Base-by-base conservation (phyloP, 2,329 filamentous ascomycete genomes). In the Aspergillus quadricinctus region DNA sequence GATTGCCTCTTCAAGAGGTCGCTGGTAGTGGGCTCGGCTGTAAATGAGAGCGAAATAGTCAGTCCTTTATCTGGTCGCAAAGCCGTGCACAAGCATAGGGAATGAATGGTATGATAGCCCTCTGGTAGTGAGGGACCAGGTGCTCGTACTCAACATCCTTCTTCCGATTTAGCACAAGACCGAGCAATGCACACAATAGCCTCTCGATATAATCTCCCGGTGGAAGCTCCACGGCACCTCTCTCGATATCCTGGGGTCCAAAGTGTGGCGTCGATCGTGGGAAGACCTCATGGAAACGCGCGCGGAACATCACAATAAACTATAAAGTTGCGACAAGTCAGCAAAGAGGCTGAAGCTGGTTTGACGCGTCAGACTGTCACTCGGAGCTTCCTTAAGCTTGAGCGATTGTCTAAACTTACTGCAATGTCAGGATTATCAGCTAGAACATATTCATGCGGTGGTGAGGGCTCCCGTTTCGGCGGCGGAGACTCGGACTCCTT, bases 241-340 rank as follows among this genome's bases (percentile, higher is more conserved):
- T 83, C 76, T 99, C 94, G 59, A 99, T 84, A 74, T 99, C 95
- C 76, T 99, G 93, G 11, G 94, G 94, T 23, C 94, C 94, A 64
- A 96, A 91, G 71, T 96, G 90, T 63, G 90, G 82, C 37, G 96
- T 81, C 31, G 91, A 94, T 74, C 92, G 88, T 49, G 92, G 88
- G 64, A 99, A 94, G 58, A 86, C 88, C 58, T 96, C 92, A 76
- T 83, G 87, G 75, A 99, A 97, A 69, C 94, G 90, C 75, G 89
- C 89, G 73, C 93, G 87, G 77, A 97, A 99, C 90, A 96, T 97
- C 64, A 97, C 91, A 75, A 99, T 90, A 77, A 99, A 97, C 91
- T 97, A 69, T 54, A 48, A 49, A 54, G 51, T 64, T 67, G 67
- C 68, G 64, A 68, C 61, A 57, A 54, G 64, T 75, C 57, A 75